Evolutionary conservation across 176 grass and related monocot genomes (phyloP), one percentile per base, ranked within the genome.

Genomic region (Carex cristatella): DNA sequence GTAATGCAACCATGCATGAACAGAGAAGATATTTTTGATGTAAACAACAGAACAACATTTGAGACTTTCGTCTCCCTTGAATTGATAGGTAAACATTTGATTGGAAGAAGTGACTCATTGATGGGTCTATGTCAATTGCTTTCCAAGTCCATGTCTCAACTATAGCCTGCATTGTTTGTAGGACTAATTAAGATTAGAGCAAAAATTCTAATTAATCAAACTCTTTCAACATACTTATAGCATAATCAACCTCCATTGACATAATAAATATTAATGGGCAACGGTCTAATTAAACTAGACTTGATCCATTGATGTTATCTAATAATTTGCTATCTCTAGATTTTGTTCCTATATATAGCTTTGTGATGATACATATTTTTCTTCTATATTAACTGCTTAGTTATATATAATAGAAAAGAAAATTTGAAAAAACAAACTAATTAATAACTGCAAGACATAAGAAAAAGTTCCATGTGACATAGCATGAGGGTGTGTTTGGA

Each of bases 91-190:
- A 78, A 78, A 56, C 2, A 78, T 78, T 78, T 54, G 73, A 78
- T 77, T 55, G 55, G 73, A 51, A 56, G 48, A 77, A 15, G 73
- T 16, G n/a, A 66, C 12, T 83, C 19, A 69, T 7, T 68, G 61
- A 55, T 66, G 42, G 14, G 62, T 78, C 74, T 27, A 78, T 57
- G 48, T 78, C 74, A 78, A 78, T 78, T 78, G 74, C 28, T 78
- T 78, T 78, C 74, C 74, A 78, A 78, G 81, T 83, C 81, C 19
- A 67, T 66, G 81, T 83, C 81, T 54, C 40, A 83, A 83, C 44
- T 83, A 63, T 83, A 83, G 62, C 61, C 62, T 83, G 16, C 42
- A 83, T 67, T 48, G 44, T 55, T 68, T 83, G 23, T 68, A 83
- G 62, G 62, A 83, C 23, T 83, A 83, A 83, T 12, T 69, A 83